Percentiles rank a stretch among this genome's conserved stretches.
These are phyloP conservation scores for Epichloe sylvatica DNA, from an alignment of 2,329 filamentous ascomycete genomes.

Conservation along the genomic window DNA sequence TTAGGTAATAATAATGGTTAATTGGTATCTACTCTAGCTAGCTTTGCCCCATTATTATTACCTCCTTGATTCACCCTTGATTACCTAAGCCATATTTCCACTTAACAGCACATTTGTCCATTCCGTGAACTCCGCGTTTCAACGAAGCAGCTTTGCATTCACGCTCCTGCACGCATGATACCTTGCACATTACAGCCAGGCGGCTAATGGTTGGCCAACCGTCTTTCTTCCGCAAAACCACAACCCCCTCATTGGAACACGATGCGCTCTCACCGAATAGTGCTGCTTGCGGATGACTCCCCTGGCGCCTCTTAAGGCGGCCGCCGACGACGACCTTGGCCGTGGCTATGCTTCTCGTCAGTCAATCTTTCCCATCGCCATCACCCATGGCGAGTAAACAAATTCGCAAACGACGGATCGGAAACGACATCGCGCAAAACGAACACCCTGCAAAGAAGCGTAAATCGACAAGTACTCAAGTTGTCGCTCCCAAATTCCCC, in stretches of 20 bases:
- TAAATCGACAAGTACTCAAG: neutral
- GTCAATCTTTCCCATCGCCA: neutral
- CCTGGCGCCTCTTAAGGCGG: neutral
- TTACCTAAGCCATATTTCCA: too few species aligned
- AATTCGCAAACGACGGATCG: slow-evolving; percentile 1
- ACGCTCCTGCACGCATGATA: neutral
- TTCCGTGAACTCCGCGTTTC: neutral
- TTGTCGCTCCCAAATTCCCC: slow-evolving; percentile 10
- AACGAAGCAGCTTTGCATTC: neutral
- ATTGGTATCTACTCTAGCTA: too few species aligned
- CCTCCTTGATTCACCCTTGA: too few species aligned
- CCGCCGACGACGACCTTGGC: neutral
- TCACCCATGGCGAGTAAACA: neutral
- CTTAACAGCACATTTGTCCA: too few species aligned
- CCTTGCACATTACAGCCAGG: neutral
- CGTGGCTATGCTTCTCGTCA: neutral
- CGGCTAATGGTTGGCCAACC: neutral
- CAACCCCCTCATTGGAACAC: too few species aligned
- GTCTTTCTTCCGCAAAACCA: neutral
- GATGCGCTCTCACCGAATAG: neutral
- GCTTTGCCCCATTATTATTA: too few species aligned
- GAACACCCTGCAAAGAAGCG: neutral
- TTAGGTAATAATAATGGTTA: too few species aligned
- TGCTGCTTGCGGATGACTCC: neutral
- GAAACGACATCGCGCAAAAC: neutral